Evolutionary conservation across 768 basidiomycete species (phyloP).

Genomic region (Tubosaeta sp.): DNA sequence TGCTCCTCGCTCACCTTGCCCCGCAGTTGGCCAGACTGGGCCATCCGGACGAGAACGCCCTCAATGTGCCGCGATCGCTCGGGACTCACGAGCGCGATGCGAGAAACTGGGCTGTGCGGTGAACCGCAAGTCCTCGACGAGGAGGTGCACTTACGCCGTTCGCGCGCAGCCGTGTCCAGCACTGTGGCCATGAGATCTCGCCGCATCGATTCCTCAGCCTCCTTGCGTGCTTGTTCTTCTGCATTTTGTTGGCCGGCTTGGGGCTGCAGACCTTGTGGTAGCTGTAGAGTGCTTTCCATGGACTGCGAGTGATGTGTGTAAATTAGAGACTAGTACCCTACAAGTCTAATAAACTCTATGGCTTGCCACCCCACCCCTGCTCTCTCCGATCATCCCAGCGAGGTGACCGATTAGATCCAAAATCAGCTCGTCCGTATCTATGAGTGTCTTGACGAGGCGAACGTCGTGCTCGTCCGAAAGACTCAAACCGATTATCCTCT

Average conservation of each 20-base stretch:
- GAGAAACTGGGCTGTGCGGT: conserved; percentile 54
- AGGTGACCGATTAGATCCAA: conserved; percentile 2
- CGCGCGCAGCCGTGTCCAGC: conserved; percentile 72
- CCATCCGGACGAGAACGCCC: conserved; percentile 73
- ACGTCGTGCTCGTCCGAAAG: conserved; percentile 1
- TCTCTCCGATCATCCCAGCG: conserved; percentile 7
- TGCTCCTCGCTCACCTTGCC: conserved; percentile 75
- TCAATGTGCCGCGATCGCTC: conserved; percentile 80
- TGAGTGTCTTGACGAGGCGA: conserved; percentile 2
- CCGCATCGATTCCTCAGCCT: conserved; percentile 71
- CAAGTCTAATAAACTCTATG: not conserved
- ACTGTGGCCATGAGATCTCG: conserved; percentile 76
- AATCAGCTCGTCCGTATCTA: conserved; percentile 5
- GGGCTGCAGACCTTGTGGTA: conserved; percentile 27
- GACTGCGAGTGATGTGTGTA: conserved; percentile 1
- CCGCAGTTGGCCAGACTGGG: conserved; percentile 75
- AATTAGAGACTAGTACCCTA: not conserved
- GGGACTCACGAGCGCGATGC: conserved; percentile 84
- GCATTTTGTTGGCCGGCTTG: conserved; percentile 43
- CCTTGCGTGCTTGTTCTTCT: conserved; percentile 52
- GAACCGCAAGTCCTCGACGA: not conserved
- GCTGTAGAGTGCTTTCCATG: conserved; percentile 25
- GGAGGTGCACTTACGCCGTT: conserved; percentile 53
- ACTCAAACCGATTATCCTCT: not conserved
- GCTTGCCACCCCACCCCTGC: conserved; percentile 1